Evolutionary conservation across 2,329 filamentous ascomycete genomes (phyloP).

Genomic region (Exutisphaerella laricina): DNA sequence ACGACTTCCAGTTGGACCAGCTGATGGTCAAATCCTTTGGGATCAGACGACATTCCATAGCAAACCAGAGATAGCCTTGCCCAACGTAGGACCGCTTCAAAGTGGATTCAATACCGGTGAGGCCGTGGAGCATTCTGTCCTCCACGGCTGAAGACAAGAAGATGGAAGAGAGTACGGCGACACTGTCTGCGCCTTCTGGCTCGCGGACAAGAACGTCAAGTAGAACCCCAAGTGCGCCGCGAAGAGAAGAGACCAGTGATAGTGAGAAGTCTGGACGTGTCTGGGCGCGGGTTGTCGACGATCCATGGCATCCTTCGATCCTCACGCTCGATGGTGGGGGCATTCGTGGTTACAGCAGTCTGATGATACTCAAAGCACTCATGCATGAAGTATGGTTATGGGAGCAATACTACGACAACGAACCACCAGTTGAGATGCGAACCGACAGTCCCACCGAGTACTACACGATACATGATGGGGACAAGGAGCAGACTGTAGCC

Average conservation of each 20-base stretch:
- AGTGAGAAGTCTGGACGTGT: constrained; percentile 38
- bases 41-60: background rate
- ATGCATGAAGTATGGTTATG: constrained; percentile 46
- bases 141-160: constrained; percentile 12
- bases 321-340: constrained; percentile 47
- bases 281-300: constrained; percentile 40
- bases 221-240: constrained; percentile 24
- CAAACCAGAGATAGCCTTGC: constrained; percentile 8
- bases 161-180: constrained; percentile 23
- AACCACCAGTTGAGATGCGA: constrained; percentile 12
- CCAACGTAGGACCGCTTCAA: constrained; percentile 18
- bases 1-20: background rate
- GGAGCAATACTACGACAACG: constrained; percentile 38
- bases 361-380: constrained; percentile 45
- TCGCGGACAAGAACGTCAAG: constrained; percentile 22
- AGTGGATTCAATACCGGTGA: constrained; percentile 32
- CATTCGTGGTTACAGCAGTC: constrained; percentile 47
- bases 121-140: constrained; percentile 31
- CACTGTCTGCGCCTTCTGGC: constrained; percentile 15
- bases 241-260: constrained; percentile 33
- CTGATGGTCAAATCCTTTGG: background rate
- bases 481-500: constrained; percentile 14
- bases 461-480: background rate
- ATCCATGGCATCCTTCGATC: constrained; percentile 46
- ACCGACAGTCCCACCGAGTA: constrained; percentile 20